phyloP scores from a whole-genome alignment of 2,329 filamentous ascomycete species.

The Arthroderma sp. region DNA sequence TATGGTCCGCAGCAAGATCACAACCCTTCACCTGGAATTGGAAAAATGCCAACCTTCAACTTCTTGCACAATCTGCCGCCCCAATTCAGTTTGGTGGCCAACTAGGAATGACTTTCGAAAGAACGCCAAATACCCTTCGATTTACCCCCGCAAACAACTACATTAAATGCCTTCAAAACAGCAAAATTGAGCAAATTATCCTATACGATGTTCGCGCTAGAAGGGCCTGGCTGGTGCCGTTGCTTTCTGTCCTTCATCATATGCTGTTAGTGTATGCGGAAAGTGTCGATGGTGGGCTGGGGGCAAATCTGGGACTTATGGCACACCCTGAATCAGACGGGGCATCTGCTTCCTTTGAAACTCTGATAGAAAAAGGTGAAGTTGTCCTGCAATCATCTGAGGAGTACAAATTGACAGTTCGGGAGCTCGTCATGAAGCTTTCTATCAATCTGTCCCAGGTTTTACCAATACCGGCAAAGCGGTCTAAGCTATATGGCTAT shows the following conservation, averaged over 20 bases:
- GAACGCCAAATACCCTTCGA: neutral
- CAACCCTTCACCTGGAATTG: neutral
- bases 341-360: neutral
- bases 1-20: neutral
- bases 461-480: neutral
- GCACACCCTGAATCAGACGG: neutral
- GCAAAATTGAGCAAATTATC: neutral
- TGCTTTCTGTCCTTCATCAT: constrained; percentile 1
- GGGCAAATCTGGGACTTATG: neutral
- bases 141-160: neutral
- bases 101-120: constrained; percentile 1
- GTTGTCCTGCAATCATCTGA: neutral
- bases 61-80: neutral
- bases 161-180: neutral
- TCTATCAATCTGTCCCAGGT: constrained; percentile 1
- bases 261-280: neutral
- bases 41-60: constrained; percentile 1
- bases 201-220: constrained; percentile 1
- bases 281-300: neutral
- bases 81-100: constrained; percentile 1
- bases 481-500: constrained; percentile 1
- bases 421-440: neutral
- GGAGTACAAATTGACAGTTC: neutral
- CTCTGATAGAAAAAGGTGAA: neutral
- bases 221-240: constrained; percentile 2